Percentiles rank a stretch among this genome's conserved stretches.
These are phyloP conservation scores for Tuber brumale DNA, from an alignment of 495 filamentous ascomycete species.

Conservation along the genomic window DNA sequence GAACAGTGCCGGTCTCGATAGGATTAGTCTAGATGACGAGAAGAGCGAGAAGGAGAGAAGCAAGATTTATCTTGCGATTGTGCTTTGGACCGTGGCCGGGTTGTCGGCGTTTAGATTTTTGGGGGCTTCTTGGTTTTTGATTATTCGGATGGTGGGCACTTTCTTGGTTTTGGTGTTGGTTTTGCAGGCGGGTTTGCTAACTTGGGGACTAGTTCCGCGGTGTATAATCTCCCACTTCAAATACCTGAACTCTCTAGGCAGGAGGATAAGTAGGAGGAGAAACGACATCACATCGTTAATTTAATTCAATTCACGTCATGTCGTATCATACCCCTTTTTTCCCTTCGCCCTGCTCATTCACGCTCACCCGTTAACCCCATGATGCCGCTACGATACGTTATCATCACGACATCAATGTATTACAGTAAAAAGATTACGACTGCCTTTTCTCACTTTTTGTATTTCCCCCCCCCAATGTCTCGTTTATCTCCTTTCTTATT, in stretches of 20 bases:
- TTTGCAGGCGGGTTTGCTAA: slow-evolving; percentile 16
- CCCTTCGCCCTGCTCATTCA: not conserved
- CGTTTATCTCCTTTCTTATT: not conserved
- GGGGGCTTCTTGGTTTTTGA: slow-evolving; percentile 89
- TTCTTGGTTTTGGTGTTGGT: not conserved
- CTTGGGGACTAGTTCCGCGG: slow-evolving; percentile 42
- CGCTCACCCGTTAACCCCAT: not conserved
- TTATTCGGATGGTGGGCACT: slow-evolving; percentile 76
- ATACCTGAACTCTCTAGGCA: not conserved
- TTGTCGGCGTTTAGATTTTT: slow-evolving; percentile 82
- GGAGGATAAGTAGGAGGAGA: not conserved
- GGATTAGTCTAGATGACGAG: slow-evolving; percentile 47
- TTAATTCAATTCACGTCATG: not conserved
- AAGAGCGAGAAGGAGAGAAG: slow-evolving; percentile 47
- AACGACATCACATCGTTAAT: not conserved
- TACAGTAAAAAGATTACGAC: not conserved
- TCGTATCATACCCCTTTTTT: not conserved
- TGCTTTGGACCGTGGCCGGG: slow-evolving; percentile 87
- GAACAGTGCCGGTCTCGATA: slow-evolving; percentile 71
- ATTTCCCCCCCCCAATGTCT: not conserved
- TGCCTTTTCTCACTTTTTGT: not conserved
- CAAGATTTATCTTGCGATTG: slow-evolving; percentile 80
- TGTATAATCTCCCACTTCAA: slow-evolving; percentile 30
- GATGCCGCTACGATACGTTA: not conserved
- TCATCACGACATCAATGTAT: not conserved